Evolutionary conservation across 2,329 filamentous ascomycete species (phyloP), one percentile per base, ranked within the genome.

Genomic region (Fusarium caatingaense): DNA sequence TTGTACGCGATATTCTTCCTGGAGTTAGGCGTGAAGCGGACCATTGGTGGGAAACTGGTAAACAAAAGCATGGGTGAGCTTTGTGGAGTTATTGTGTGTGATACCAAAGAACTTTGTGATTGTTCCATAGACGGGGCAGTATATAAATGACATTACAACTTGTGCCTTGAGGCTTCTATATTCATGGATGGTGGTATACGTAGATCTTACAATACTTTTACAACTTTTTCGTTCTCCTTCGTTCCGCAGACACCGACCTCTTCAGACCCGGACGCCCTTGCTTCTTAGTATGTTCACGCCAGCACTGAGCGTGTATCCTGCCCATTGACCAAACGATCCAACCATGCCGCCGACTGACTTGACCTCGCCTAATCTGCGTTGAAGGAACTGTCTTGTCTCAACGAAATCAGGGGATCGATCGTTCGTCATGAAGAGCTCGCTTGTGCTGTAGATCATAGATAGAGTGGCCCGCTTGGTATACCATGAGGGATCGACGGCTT

Each of bases 351-450:
- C 90, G 6, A 94, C 71, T 6, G 83, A 86, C 72, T 87, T 85
- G 32, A 88, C 83, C 81, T 97, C 94, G 63, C 89, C 85, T 59
- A 97, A 81, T 66, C 95, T 87, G 45, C 93, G 86, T 58, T 91
- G 87, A 56, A 98, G 82, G 78, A 98, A 99, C 12, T 88, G 85
- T 70, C 90, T 90, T 6, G 96, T 98, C 68, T 94, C 92, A 12
- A 77, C 78, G 74, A 92, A 96, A n/a, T 88, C 88, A 1, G 86
- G 82, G 6, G 91, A 94, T 64, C 84, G 85, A 80, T 98, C 96
- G 63, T 92, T 94, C 23, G 94, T 98, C 94, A 98, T 98, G 81
- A 94, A 97, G 8, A 98, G 84, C 81, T 99, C 96, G 59, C 91
- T 87, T 34, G 90, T 89, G 54, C 93, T 93, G 73, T 89, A 89